Evolutionary conservation across 176 grass and related monocot species (phyloP).

Genomic region (Phyllostachys edulis): DNA sequence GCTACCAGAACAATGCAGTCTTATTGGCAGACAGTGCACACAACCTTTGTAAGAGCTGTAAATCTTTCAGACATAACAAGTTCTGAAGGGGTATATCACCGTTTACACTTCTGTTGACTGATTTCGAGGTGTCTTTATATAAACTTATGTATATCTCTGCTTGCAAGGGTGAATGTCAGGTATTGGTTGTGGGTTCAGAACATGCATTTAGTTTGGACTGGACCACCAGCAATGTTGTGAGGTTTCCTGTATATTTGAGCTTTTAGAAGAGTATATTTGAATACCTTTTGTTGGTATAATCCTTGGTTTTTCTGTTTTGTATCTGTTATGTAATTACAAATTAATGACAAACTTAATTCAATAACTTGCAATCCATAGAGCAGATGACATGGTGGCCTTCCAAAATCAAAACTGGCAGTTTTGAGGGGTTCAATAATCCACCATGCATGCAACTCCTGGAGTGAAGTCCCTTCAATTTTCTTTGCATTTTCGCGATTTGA

Average conservation of each 20-base stretch:
- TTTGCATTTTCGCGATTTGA: neutral
- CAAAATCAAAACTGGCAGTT: neutral
- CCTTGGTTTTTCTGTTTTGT: neutral
- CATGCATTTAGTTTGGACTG: neutral
- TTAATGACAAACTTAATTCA: neutral
- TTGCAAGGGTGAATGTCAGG: neutral
- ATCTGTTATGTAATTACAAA: neutral
- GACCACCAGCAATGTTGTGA: neutral
- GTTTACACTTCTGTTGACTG: neutral
- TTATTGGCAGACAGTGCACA: slow-evolving; percentile 45
- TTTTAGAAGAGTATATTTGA: neutral
- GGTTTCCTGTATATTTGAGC: neutral
- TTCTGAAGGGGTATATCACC: neutral
- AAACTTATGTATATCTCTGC: neutral
- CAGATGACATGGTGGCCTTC: neutral
- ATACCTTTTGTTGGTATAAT: neutral
- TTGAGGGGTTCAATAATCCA: neutral
- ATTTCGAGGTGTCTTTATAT: neutral
- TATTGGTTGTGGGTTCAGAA: neutral
- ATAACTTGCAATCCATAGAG: neutral
- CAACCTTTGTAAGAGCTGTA: neutral
- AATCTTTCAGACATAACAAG: neutral
- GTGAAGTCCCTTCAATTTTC: neutral
- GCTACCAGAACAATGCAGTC: slow-evolving; percentile 55
- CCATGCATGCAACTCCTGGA: neutral